Percentiles rank a stretch among this genome's conserved stretches.
Conservation (phyloP, 192 early-diverging fungal genomes). For the Coemansia sp. region DNA sequence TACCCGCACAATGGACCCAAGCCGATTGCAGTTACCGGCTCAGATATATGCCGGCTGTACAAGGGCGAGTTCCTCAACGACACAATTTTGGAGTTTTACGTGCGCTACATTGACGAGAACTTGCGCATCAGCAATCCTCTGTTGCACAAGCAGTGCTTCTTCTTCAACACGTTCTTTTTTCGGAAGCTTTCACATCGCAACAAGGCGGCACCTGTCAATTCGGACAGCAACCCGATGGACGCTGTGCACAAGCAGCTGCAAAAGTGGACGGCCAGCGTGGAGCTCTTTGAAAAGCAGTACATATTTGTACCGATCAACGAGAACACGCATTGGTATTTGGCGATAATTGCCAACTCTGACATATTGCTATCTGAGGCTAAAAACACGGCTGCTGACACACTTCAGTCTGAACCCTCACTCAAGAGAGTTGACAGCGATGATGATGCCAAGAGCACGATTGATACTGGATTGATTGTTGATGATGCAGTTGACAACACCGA, state of each 20-base stretch:
- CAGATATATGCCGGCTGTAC: slow-evolving; percentile 66
- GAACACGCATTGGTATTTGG: slow-evolving; percentile 89
- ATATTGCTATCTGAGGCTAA: neutral
- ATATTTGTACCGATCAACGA: slow-evolving; percentile 89
- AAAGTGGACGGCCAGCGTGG: slow-evolving; percentile 74
- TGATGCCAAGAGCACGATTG: slow-evolving; percentile 34
- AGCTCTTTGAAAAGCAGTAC: slow-evolving; percentile 74
- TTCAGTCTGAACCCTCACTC: neutral
- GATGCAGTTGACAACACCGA: neutral
- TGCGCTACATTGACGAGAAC: slow-evolving; percentile 61
- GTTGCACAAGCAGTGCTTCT: slow-evolving; percentile 61
- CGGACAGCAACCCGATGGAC: slow-evolving; percentile 20
- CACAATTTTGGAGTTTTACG: slow-evolving; percentile 83
- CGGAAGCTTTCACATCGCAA: slow-evolving; percentile 61
- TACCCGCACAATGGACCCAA: slow-evolving; percentile 58
- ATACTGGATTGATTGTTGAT: too few species aligned
- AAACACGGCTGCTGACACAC: neutral
- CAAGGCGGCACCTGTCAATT: neutral
- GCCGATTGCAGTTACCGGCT: slow-evolving; percentile 61
- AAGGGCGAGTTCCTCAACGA: slow-evolving; percentile 85
- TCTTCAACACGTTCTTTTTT: slow-evolving; percentile 88
- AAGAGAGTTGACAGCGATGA: slow-evolving; percentile 1
- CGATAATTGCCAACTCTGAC: slow-evolving; percentile 73
- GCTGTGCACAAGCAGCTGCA: slow-evolving; percentile 66
- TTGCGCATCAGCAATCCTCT: slow-evolving; percentile 40